Conservation (phyloP, 352 stramenopile genomes). For the Phytophthora foliorum region DNA sequence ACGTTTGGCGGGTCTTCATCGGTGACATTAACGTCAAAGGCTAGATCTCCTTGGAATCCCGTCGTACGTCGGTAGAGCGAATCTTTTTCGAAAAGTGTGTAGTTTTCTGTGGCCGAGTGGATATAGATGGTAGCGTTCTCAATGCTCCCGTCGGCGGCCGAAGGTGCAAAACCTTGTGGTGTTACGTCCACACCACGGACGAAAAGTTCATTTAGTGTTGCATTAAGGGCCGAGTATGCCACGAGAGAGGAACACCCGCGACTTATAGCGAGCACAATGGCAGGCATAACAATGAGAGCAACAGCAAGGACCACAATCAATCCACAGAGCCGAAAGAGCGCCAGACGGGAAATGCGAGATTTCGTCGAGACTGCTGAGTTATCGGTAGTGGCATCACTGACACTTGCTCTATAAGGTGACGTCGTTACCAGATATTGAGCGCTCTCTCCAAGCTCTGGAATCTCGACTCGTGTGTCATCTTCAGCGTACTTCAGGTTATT, state of each 20-base stretch:
- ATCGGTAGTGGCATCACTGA: slow-evolving; percentile 18
- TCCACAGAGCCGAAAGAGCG: not conserved
- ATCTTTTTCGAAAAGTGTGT: slow-evolving; percentile 46
- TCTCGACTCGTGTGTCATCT: not conserved
- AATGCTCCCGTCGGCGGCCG: slow-evolving; percentile 25
- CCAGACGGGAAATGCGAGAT: not conserved
- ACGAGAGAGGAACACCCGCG: slow-evolving; percentile 33
- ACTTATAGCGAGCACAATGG: slow-evolving; percentile 27
- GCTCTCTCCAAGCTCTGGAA: slow-evolving; percentile 16
- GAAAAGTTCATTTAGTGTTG: slow-evolving; percentile 55
- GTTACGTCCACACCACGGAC: slow-evolving; percentile 21
- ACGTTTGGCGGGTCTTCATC: slow-evolving; percentile 55
- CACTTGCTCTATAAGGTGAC: slow-evolving; percentile 15
- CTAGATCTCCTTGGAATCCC: slow-evolving; percentile 50
- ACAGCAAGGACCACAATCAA: slow-evolving; percentile 9
- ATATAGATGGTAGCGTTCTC: slow-evolving; percentile 37
- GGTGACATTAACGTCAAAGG: slow-evolving; percentile 55
- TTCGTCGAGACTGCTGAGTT: not conserved
- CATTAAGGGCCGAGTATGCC: slow-evolving; percentile 48
- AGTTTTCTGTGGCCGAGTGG: slow-evolving; percentile 49
- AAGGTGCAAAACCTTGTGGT: slow-evolving; percentile 25
- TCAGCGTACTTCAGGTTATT: not conserved
- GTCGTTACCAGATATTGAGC: slow-evolving; percentile 21
- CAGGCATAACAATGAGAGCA: slow-evolving; percentile 24
- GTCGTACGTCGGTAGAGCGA: slow-evolving; percentile 53